Percentiles rank a stretch among this genome's conserved stretches.
These are phyloP conservation scores for Cenchrus americanus DNA, from an alignment of 176 grass and related monocot genomes.

Conservation along the genomic window DNA sequence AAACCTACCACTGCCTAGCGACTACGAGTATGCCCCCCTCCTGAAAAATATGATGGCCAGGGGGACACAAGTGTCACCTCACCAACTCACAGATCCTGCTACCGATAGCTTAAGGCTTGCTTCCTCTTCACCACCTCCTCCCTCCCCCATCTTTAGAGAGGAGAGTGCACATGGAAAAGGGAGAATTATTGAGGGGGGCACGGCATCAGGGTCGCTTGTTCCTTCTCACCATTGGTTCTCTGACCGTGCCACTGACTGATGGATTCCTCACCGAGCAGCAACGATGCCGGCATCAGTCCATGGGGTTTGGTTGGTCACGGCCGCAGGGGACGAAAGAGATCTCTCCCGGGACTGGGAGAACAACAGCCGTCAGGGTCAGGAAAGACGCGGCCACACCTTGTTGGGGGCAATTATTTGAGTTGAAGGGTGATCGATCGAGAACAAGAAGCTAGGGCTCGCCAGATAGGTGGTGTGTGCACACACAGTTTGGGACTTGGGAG, in stretches of 20 bases:
- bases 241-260: conserved; percentile 53
- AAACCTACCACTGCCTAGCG: conserved; percentile 32
- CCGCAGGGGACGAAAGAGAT: background rate
- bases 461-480: conserved; percentile 39
- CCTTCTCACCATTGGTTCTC: conserved; percentile 42
- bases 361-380: conserved; percentile 42
- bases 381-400: conserved; percentile 32
- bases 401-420: conserved; percentile 45
- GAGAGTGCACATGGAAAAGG: conserved; percentile 71
- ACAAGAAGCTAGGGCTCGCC: background rate
- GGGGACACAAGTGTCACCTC: conserved; percentile 72
- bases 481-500: conserved; percentile 32
- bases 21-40: conserved; percentile 35
- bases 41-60: conserved; percentile 36
- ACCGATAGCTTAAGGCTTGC: background rate
- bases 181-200: conserved; percentile 46
- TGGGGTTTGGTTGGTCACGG: conserved; percentile 48
- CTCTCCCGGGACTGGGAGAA: conserved; percentile 27
- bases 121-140: background rate
- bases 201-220: conserved; percentile 32
- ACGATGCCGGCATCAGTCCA: conserved; percentile 49
- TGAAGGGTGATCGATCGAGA: conserved; percentile 21
- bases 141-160: conserved; percentile 69
- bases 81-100: conserved; percentile 43
- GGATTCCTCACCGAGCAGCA: conserved; percentile 78